Conservation (phyloP, 208 protist genomes). For the Acanthamoeba sp. region DNA sequence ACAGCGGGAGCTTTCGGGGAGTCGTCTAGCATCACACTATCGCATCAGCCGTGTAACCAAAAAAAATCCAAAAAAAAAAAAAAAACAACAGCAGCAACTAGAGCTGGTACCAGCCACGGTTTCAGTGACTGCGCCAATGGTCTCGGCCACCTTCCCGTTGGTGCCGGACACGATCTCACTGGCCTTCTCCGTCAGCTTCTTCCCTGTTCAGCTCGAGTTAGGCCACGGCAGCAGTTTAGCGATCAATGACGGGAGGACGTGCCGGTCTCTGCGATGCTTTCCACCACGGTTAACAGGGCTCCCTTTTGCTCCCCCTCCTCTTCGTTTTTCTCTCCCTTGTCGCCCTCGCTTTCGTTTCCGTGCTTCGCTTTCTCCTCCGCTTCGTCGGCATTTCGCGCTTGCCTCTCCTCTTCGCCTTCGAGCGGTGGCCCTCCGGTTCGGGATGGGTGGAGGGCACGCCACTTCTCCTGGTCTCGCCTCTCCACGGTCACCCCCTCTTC, state of each 20-base stretch:
- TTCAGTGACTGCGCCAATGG: background rate
- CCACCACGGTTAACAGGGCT: background rate
- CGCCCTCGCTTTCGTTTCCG: background rate
- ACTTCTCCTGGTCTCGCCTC: no score
- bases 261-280: background rate
- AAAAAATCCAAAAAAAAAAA: background rate
- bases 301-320: background rate
- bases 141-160: background rate
- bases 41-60: background rate
- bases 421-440: no score
- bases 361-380: background rate
- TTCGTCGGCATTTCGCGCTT: background rate
- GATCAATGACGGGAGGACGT: background rate
- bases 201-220: background rate
- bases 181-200: background rate
- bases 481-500: no score
- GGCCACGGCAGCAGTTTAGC: background rate
- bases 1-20: background rate
- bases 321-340: background rate
- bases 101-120: background rate
- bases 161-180: background rate
- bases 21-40: background rate
- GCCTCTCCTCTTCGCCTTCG: background rate
- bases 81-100: no score
- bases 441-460: no score